phyloP scores from a whole-genome alignment of 73 alveolate species.

The Symbiodinium pilosum region DNA sequence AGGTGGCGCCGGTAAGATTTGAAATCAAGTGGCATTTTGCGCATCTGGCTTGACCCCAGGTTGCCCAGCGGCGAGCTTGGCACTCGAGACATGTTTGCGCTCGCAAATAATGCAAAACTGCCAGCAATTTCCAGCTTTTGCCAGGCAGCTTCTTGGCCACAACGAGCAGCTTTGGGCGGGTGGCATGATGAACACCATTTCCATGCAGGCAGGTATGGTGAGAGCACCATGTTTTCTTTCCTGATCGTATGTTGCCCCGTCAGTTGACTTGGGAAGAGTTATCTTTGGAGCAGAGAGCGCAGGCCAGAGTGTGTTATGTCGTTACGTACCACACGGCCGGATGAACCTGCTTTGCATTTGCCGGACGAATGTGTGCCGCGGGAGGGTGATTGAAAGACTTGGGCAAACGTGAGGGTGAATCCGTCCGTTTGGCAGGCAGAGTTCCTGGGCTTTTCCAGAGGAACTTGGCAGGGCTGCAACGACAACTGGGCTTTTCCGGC shows the following conservation, averaged over 20 bases:
- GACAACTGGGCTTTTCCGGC: constrained; percentile 29
- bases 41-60: too few species aligned
- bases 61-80: constrained; percentile 19
- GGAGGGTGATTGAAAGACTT: too few species aligned
- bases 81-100: not conserved
- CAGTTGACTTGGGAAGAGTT: constrained; percentile 93
- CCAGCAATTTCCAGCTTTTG: not conserved
- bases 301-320: not conserved
- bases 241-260: not conserved
- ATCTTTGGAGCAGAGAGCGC: constrained; percentile 88
- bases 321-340: too few species aligned
- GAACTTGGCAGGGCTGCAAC: constrained; percentile 93
- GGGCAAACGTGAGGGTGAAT: too few species aligned
- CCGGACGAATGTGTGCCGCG: too few species aligned
- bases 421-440: constrained; percentile 88
- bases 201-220: constrained; percentile 32
- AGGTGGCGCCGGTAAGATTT: too few species aligned
- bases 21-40: too few species aligned
- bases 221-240: not conserved
- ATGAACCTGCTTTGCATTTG: too few species aligned
- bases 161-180: constrained; percentile 56
- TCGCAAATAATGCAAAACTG: not conserved
- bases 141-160: constrained; percentile 93
- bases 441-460: constrained; percentile 80
- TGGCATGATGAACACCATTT: constrained; percentile 86